A percentile compares a stretch with the other conserved stretches of the same genome.
These are phyloP conservation scores for Cunninghamia lanceolata DNA, from an alignment of 75 land plant genomes.

Conservation along the genomic window DNA sequence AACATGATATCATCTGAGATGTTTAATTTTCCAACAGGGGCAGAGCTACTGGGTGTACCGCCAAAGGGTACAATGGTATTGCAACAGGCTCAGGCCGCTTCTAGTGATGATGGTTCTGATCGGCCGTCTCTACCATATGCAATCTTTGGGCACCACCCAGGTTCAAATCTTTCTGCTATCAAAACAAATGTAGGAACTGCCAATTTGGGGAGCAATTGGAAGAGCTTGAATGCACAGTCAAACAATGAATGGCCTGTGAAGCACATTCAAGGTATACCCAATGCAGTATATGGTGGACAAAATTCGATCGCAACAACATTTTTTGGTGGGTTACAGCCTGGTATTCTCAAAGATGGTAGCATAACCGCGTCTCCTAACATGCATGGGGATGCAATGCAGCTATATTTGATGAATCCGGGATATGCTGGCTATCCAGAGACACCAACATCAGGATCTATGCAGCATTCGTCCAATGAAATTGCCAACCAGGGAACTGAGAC, in stretches of 20 bases:
- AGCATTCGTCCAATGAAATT: neutral
- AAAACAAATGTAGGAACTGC: slow-evolving; percentile 4
- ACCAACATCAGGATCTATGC: slow-evolving; percentile 14
- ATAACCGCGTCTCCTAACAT: slow-evolving; percentile 2
- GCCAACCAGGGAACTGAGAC: neutral
- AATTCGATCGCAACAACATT: slow-evolving; percentile 11
- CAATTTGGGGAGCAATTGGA: slow-evolving; percentile 11
- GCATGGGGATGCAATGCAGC: slow-evolving; percentile 30
- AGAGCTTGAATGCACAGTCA: slow-evolving; percentile 11
- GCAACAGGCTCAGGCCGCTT: slow-evolving; percentile 9
- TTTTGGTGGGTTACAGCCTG: neutral
- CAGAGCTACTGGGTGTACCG: slow-evolving; percentile 8
- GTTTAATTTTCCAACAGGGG: slow-evolving; percentile 10
- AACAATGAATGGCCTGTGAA: slow-evolving; percentile 14
- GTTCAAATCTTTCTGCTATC: slow-evolving; percentile 8
- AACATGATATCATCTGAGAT: slow-evolving; percentile 9
- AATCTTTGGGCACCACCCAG: slow-evolving; percentile 11
- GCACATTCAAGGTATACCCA: neutral
- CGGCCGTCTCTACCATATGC: slow-evolving; percentile 8
- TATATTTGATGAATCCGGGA: slow-evolving; percentile 20
- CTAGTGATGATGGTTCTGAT: slow-evolving; percentile 12
- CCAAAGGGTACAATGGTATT: slow-evolving; percentile 5
- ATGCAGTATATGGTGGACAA: neutral
- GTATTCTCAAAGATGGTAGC: neutral
- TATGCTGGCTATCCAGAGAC: slow-evolving; percentile 18